Evolutionary conservation across 2,329 filamentous ascomycete genomes (phyloP).

Genomic region (Thermochaetoides dissita): DNA sequence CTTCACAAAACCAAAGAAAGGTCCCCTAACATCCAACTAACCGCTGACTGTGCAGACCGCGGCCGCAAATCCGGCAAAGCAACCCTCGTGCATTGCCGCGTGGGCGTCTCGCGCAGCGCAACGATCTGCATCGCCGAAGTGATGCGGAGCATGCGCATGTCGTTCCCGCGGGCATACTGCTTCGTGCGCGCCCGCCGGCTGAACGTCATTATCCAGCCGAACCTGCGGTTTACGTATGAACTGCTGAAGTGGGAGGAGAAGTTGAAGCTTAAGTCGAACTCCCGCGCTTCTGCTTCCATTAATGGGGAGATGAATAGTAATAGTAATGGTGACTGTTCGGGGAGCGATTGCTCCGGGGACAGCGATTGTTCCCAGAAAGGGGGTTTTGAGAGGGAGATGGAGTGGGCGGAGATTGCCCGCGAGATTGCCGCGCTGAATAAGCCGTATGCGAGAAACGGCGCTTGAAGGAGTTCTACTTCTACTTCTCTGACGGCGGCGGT

Average conservation of each 20-base stretch:
- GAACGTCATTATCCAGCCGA: constrained; percentile 97
- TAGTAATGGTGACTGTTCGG: no score
- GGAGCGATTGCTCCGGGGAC: no score
- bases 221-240: constrained; percentile 89
- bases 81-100: constrained; percentile 89
- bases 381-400: constrained; percentile 58
- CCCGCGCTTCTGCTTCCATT: no score
- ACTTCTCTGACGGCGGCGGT: no score
- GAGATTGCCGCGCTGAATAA: constrained; percentile 95
- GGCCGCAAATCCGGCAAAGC: constrained; percentile 65
- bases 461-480: no score
- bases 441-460: constrained; percentile 73
- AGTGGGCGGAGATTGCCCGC: constrained; percentile 77
- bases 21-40: no score
- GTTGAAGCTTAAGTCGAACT: no score
- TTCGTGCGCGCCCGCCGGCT: constrained; percentile 83
- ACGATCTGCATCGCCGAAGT: constrained; percentile 99
- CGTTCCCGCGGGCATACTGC: constrained; percentile 87
- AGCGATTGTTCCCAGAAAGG: constrained; percentile 19
- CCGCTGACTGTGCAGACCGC: no score
- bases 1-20: no score
- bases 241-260: constrained; percentile 87
- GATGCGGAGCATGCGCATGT: constrained; percentile 68
- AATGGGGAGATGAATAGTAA: no score
- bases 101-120: constrained; percentile 87